These are phyloP conservation scores for Lichtheimia corymbifera DNA, from an alignment of 371 early-diverging fungal genomes.

Conservation along the genomic window DNA sequence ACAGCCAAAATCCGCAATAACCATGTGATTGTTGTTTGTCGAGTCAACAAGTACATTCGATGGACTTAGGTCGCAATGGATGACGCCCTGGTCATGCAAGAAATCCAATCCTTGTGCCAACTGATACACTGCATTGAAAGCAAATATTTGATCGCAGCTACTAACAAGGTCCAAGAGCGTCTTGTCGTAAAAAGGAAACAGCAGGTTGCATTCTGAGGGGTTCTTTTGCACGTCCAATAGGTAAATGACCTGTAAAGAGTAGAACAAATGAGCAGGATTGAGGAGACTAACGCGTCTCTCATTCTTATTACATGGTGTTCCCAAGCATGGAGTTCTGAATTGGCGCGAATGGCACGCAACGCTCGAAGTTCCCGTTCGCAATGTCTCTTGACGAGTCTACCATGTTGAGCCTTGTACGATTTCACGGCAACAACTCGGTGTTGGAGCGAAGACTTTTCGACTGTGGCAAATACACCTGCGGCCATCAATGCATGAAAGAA, in stretches of 20 bases:
- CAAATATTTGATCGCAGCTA: conserved; percentile 10
- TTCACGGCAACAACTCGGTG: conserved; percentile 34
- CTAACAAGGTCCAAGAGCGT: conserved; percentile 16
- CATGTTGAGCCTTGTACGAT: conserved; percentile 35
- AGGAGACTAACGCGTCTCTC: not conserved
- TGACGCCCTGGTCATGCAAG: conserved; percentile 61
- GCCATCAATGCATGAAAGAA: not conserved
- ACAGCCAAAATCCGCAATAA: conserved; percentile 86
- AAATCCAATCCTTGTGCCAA: conserved; percentile 62
- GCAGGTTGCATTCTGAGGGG: conserved; percentile 17
- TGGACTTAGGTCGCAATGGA: conserved; percentile 78
- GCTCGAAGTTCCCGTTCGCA: conserved; percentile 39
- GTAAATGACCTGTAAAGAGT: conserved; percentile 26
- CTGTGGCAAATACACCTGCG: conserved; percentile 34
- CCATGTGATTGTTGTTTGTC: conserved; percentile 45
- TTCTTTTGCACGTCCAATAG: conserved; percentile 25
- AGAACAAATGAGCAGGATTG: not conserved
- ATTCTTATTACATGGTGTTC: conserved; percentile 27
- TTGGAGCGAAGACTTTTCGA: conserved; percentile 22
- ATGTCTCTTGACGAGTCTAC: conserved; percentile 32
- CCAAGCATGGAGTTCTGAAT: conserved; percentile 17
- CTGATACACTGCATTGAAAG: conserved; percentile 33
- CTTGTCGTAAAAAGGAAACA: conserved; percentile 30
- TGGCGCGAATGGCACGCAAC: conserved; percentile 22
- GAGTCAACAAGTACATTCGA: conserved; percentile 66